Evolutionary conservation across 164 flowering plant genomes (phyloP).

Genomic region (Sedum album): DNA sequence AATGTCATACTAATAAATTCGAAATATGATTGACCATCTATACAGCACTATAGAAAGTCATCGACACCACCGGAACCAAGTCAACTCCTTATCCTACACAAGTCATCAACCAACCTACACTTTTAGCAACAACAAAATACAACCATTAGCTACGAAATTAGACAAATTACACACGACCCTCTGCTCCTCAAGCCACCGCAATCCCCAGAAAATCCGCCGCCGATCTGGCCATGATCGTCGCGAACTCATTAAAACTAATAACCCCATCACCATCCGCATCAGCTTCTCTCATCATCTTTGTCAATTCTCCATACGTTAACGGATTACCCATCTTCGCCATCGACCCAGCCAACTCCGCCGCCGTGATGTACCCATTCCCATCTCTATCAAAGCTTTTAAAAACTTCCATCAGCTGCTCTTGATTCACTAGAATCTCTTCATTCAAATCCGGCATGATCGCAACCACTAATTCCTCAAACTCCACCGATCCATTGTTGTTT

Average conservation of each 20-base stretch:
- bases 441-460: constrained; percentile 51
- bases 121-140: neutral
- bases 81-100: neutral
- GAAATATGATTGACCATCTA: too few species aligned
- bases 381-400: constrained; percentile 70
- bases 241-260: constrained; percentile 65
- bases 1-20: too few species aligned
- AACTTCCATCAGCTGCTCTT: constrained; percentile 59
- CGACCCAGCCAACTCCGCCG: constrained; percentile 75
- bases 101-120: neutral
- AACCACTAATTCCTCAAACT: constrained; percentile 59
- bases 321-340: constrained; percentile 94
- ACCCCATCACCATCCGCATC: constrained; percentile 78
- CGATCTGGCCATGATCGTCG: constrained; percentile 57
- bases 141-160: neutral
- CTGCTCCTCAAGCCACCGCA: constrained; percentile 6
- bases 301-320: constrained; percentile 50
- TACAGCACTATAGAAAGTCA: neutral
- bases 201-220: constrained; percentile 60
- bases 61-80: neutral
- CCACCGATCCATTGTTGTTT: constrained; percentile 64
- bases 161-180: neutral
- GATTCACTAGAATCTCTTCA: constrained; percentile 40
- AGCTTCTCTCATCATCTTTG: constrained; percentile 74
- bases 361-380: constrained; percentile 75